These are phyloP conservation scores for Neurospora sp. DNA, from an alignment of 495 filamentous ascomycete species.

Conservation along the genomic window DNA sequence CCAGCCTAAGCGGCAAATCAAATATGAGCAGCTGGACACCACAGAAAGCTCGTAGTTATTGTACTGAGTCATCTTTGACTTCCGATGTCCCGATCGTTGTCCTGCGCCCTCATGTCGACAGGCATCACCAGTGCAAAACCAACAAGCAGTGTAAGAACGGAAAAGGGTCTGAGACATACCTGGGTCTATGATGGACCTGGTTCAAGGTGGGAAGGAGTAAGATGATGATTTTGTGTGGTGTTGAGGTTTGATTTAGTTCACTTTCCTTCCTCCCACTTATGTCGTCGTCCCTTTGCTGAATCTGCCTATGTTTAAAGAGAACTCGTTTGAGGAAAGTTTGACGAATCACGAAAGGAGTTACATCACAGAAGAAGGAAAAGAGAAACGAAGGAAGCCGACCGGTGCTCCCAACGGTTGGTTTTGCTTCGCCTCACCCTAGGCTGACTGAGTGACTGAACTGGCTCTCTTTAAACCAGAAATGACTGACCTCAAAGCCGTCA, in stretches of 20 bases:
- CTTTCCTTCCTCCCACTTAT: not conserved
- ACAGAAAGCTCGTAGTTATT: not conserved
- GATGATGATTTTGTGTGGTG: not conserved
- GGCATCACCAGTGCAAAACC: not conserved
- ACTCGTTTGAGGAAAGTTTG: not conserved
- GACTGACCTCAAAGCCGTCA: slow-evolving; percentile 1
- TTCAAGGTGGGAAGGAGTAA: not conserved
- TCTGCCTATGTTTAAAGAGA: not conserved
- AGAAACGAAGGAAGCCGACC: not conserved
- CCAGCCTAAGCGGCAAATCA: not conserved
- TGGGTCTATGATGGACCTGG: not conserved
- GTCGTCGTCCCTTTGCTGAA: not conserved
- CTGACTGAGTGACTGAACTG: not conserved
- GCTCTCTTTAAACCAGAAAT: not conserved
- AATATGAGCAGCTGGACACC: not conserved
- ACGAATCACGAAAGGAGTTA: not conserved
- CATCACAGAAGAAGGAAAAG: not conserved
- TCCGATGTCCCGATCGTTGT: not conserved
- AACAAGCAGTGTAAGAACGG: not conserved
- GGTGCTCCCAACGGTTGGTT: not conserved
- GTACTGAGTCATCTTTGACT: not conserved
- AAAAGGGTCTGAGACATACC: not conserved
- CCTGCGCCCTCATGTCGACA: not conserved
- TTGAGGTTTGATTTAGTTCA: not conserved
- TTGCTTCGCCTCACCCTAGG: not conserved